phyloP scores from a whole-genome alignment of 2,329 filamentous ascomycete species.

The Talaromyces marneffei region DNA sequence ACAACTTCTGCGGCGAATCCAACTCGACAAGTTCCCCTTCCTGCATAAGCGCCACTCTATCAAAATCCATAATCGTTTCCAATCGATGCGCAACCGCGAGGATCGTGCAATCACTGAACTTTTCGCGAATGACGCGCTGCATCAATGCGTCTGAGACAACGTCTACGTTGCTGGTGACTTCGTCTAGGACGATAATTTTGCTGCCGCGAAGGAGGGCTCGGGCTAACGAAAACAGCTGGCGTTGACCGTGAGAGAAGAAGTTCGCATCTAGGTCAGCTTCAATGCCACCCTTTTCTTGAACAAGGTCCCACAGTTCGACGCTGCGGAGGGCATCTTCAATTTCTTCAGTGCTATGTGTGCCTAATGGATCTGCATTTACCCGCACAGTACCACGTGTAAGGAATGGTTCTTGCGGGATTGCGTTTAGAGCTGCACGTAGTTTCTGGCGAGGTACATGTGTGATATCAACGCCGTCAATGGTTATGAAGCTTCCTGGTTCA shows the following conservation, averaged over 20 bases:
- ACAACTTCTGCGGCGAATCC: conserved; percentile 33
- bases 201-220: conserved; percentile 50
- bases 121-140: conserved; percentile 50
- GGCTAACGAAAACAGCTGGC: conserved; percentile 59
- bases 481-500: conserved; percentile 32
- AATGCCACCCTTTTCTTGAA: conserved; percentile 36
- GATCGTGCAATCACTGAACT: conserved; percentile 55
- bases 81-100: conserved; percentile 53
- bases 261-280: conserved; percentile 43
- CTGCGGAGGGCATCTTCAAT: conserved; percentile 33
- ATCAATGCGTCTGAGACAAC: conserved; percentile 52
- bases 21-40: conserved; percentile 30
- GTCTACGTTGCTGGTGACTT: conserved; percentile 46
- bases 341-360: conserved; percentile 24
- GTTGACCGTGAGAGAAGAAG: conserved; percentile 54
- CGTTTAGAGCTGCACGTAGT: conserved; percentile 38
- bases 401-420: conserved; percentile 41
- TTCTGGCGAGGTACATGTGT: conserved; percentile 32
- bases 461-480: conserved; percentile 41
- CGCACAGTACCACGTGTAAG: conserved; percentile 37
- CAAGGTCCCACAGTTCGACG: conserved; percentile 33
- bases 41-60: conserved; percentile 34
- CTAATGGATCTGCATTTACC: conserved; percentile 36
- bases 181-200: conserved; percentile 42
- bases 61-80: conserved; percentile 39